A percentile compares a stretch with the other conserved stretches of the same genome.
These are phyloP conservation scores for Termitomyces sp. DNA, from an alignment of 1,284 basidiomycete genomes.

Conservation along the genomic window DNA sequence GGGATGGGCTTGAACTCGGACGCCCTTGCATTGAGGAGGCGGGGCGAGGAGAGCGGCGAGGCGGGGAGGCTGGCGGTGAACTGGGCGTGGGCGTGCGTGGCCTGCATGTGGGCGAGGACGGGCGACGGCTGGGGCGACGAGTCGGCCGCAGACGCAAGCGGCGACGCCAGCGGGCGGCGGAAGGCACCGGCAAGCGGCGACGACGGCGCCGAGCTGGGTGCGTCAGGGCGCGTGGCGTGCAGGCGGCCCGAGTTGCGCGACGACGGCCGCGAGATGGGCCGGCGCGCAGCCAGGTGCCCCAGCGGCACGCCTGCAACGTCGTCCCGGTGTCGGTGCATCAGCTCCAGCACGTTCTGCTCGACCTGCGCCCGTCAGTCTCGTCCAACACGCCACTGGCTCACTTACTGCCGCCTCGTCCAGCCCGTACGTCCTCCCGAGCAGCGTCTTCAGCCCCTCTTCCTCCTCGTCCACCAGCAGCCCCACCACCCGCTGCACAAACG, in stretches of 20 bases:
- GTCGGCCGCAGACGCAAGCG: conserved; percentile 52
- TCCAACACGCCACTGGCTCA: conserved; percentile 14
- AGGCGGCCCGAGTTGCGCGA: conserved; percentile 68
- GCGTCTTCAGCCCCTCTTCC: conserved; percentile 76
- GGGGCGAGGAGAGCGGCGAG: conserved; percentile 57
- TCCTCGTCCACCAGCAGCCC: conserved; percentile 72
- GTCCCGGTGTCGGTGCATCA: conserved; percentile 84
- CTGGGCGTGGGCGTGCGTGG: conserved; percentile 44
- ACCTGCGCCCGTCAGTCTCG: conserved; percentile 37
- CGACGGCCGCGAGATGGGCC: conserved; percentile 76
- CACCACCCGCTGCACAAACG: conserved; percentile 66
- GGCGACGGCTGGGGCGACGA: conserved; percentile 64
- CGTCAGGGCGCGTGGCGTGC: conserved; percentile 60
- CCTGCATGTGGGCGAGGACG: conserved; percentile 52
- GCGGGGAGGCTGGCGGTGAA: conserved; percentile 69
- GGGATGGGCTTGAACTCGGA: conserved; percentile 58
- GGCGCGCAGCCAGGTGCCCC: conserved; percentile 71
- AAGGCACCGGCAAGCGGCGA: conserved; percentile 69
- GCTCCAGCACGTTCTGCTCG: conserved; percentile 73
- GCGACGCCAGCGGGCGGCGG: conserved; percentile 67
- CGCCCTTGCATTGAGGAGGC: conserved; percentile 50
- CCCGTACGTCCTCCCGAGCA: conserved; percentile 67
- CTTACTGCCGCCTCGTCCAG: conserved; percentile 74
- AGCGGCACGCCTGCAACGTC: conserved; percentile 75
- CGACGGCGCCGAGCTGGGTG: conserved; percentile 62